phyloP scores from a whole-genome alignment of 768 basidiomycete species.

The Trametopsis cervina region DNA sequence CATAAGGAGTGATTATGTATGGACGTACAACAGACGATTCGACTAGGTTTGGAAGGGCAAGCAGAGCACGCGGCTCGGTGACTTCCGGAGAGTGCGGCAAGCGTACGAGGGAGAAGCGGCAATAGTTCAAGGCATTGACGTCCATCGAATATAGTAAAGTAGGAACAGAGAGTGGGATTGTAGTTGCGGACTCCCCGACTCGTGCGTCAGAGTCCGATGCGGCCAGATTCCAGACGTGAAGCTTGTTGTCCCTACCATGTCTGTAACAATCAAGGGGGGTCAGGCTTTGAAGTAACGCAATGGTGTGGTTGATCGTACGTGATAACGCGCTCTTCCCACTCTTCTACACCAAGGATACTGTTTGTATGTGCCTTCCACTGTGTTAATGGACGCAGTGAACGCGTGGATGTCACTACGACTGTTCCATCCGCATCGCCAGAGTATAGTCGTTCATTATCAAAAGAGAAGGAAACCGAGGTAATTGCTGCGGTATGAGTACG shows the following conservation, averaged over 20 bases:
- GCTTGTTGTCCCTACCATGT: constrained; percentile 81
- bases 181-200: constrained; percentile 50
- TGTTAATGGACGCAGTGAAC: constrained; percentile 63
- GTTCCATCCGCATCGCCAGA: constrained; percentile 79
- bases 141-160: constrained; percentile 63
- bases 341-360: constrained; percentile 71
- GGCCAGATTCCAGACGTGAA: constrained; percentile 58
- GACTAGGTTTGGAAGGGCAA: constrained; percentile 83
- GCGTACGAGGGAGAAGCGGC: constrained; percentile 71
- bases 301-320: constrained; percentile 52
- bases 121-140: constrained; percentile 92
- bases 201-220: constrained; percentile 18
- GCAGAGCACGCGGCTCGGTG: constrained; percentile 31
- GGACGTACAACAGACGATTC: constrained; percentile 72
- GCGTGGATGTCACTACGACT: constrained; percentile 72
- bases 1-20: neutral
- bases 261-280: constrained; percentile 29
- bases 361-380: constrained; percentile 78
- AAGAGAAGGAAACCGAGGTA: constrained; percentile 52
- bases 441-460: constrained; percentile 74
- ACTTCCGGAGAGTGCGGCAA: constrained; percentile 15
- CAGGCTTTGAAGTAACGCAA: neutral
- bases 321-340: constrained; percentile 58
- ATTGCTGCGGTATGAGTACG: constrained; percentile 66
- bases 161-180: constrained; percentile 43